A percentile compares a stretch with the other conserved stretches of the same genome.
Evolutionary conservation across 164 flowering plant genomes (phyloP).

Genomic region (Piper betle): DNA sequence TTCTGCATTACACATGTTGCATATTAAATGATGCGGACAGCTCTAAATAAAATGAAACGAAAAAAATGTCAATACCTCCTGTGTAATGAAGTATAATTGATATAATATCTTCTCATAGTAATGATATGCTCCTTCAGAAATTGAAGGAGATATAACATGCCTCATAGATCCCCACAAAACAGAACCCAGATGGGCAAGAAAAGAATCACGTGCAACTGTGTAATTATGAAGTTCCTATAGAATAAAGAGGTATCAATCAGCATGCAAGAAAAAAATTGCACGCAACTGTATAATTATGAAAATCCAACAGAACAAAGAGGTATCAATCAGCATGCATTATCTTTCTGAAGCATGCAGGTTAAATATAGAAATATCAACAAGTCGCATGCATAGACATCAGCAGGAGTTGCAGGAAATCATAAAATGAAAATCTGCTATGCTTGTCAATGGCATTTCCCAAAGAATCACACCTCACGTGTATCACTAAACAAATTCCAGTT

Average conservation of each 20-base stretch:
- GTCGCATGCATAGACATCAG: background rate
- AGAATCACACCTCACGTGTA: slow-evolving; percentile 44
- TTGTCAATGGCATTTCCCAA: background rate
- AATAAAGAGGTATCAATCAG: background rate
- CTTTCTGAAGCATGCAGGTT: background rate
- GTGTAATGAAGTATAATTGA: slow-evolving; percentile 83
- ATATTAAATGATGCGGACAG: background rate
- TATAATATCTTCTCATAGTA: slow-evolving; percentile 81
- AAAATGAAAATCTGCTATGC: background rate
- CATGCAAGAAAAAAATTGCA: background rate
- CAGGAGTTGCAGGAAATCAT: background rate
- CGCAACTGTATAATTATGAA: slow-evolving; percentile 70
- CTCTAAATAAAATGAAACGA: background rate
- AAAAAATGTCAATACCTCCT: slow-evolving; percentile 44
- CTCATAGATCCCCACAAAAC: slow-evolving; percentile 88
- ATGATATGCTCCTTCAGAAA: slow-evolving; percentile 85
- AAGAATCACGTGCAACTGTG: slow-evolving; percentile 92
- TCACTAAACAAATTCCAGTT: slow-evolving; percentile 86
- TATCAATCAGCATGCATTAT: background rate
- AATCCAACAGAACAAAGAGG: slow-evolving; percentile 35
- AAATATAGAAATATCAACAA: background rate
- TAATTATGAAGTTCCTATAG: slow-evolving; percentile 73
- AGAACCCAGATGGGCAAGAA: slow-evolving; percentile 93
- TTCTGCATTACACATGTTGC: slow-evolving; percentile 40
- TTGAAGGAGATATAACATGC: slow-evolving; percentile 83